Percentiles rank a stretch among this genome's conserved stretches.
Evolutionary conservation across 2,329 filamentous ascomycete species (phyloP).

Genomic region (Claviceps sorghi): DNA sequence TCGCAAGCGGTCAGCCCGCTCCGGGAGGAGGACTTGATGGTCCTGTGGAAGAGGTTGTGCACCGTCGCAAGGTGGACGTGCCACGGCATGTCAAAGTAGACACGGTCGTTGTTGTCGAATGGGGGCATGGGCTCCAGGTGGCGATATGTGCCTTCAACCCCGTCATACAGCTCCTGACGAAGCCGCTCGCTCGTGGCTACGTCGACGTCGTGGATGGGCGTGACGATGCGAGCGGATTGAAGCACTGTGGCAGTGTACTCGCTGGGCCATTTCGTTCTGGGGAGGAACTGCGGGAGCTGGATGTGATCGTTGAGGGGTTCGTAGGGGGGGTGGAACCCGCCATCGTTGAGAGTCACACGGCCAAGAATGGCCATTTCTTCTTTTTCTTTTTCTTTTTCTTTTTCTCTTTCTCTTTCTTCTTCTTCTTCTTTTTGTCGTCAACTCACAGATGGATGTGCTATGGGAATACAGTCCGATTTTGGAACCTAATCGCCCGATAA

Average conservation of each 20-base stretch:
- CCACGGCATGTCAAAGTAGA: constrained; percentile 6
- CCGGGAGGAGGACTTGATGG: not conserved
- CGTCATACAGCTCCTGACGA: not conserved
- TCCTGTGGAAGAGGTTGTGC: constrained; percentile 6
- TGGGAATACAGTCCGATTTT: no score
- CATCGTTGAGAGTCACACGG: constrained; percentile 1
- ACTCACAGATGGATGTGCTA: not conserved
- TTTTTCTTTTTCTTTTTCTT: not conserved
- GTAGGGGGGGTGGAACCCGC: not conserved
- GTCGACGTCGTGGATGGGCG: not conserved
- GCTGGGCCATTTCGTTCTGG: constrained; percentile 7
- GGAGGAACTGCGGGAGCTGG: constrained; percentile 10
- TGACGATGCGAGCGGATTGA: not conserved
- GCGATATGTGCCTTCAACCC: constrained; percentile 1
- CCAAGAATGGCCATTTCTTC: constrained; percentile 3
- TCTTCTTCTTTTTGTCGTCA: not conserved
- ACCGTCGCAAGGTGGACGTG: constrained; percentile 7
- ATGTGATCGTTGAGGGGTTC: constrained; percentile 5
- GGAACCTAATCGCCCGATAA: no score
- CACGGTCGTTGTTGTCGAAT: constrained; percentile 2
- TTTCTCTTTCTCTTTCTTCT: no score
- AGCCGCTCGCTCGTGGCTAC: not conserved
- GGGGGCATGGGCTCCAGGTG: constrained; percentile 8
- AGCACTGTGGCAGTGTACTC: not conserved
- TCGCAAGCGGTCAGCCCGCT: not conserved